Evolutionary conservation across 2,329 filamentous ascomycete species (phyloP).

Genomic region (Arthrobotrys sinensis): DNA sequence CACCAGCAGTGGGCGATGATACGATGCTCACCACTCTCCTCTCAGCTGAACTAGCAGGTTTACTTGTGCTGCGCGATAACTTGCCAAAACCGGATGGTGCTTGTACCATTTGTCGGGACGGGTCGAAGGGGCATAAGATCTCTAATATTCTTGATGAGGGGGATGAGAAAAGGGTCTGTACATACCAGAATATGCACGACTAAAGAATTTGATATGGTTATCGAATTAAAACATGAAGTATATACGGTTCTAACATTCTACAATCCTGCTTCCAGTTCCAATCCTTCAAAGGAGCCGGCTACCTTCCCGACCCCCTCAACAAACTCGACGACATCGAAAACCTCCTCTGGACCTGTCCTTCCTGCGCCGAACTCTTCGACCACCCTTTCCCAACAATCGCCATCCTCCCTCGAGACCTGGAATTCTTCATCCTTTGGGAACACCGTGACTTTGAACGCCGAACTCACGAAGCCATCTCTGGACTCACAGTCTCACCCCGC

Average conservation of each 20-base stretch:
- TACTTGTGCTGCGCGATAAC: background rate
- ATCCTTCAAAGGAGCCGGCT: background rate
- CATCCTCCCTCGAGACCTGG: background rate
- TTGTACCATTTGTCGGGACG: background rate
- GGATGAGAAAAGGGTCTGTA: background rate
- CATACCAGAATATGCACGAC: no score
- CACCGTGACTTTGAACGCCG: slow-evolving; percentile 24
- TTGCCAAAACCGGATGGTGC: background rate
- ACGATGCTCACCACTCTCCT: background rate
- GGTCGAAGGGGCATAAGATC: background rate
- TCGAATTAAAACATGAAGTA: no score
- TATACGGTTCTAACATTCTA: background rate
- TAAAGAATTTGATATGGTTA: no score
- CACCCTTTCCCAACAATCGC: background rate
- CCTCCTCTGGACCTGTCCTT: background rate
- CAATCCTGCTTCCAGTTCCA: slow-evolving; percentile 3
- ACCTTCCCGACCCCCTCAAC: background rate
- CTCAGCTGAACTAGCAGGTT: background rate
- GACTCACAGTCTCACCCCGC: background rate
- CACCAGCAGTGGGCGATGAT: background rate
- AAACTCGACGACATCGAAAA: slow-evolving; percentile 10
- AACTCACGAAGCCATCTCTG: background rate
- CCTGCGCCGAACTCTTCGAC: slow-evolving; percentile 5
- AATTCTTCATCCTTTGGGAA: slow-evolving; percentile 21
- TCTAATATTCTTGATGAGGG: background rate